These are phyloP conservation scores for Amaranthus cruentus DNA, from an alignment of 148 eudicot species.

Conservation along the genomic window DNA sequence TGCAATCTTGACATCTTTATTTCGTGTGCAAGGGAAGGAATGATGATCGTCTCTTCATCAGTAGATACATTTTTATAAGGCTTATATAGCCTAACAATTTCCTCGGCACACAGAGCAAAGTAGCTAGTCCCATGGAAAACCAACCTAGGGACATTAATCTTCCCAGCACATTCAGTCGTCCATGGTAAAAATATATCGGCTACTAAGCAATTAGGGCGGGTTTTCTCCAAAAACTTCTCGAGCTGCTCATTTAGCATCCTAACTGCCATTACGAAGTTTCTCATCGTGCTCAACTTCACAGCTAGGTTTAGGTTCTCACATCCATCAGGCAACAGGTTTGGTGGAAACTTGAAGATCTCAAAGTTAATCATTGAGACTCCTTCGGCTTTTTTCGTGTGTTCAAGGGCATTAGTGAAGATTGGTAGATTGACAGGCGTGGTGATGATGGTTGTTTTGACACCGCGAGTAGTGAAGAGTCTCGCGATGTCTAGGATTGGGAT, in stretches of 20 bases:
- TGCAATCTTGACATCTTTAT: slow-evolving; percentile 18
- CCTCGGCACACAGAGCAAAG: slow-evolving; percentile 21
- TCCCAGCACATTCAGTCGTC: slow-evolving; percentile 27
- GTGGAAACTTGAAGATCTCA: slow-evolving; percentile 27
- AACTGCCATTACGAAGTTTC: slow-evolving; percentile 29
- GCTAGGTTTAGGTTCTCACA: slow-evolving; percentile 27
- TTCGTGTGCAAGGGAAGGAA: slow-evolving; percentile 29
- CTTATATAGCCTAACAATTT: slow-evolving; percentile 11
- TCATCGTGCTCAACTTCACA: background rate
- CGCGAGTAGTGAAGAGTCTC: slow-evolving; percentile 34
- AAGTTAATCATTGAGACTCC: slow-evolving; percentile 10
- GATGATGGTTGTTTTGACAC: slow-evolving; percentile 45
- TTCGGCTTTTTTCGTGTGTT: background rate
- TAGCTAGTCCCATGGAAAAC: slow-evolving; percentile 29
- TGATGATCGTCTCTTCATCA: slow-evolving; percentile 15
- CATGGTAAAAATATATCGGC: slow-evolving; percentile 33
- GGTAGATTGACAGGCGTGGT: slow-evolving; percentile 44
- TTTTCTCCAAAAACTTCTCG: slow-evolving; percentile 32
- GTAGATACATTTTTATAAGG: slow-evolving; percentile 21
- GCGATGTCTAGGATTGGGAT: slow-evolving; percentile 53
- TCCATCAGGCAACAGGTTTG: slow-evolving; percentile 41
- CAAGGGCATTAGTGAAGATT: slow-evolving; percentile 26
- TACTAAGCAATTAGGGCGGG: slow-evolving; percentile 23
- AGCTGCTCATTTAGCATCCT: slow-evolving; percentile 33
- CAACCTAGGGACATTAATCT: slow-evolving; percentile 25